These are phyloP conservation scores for Pinus tabuliformis DNA, from an alignment of 75 land plant genomes.

Conservation along the genomic window DNA sequence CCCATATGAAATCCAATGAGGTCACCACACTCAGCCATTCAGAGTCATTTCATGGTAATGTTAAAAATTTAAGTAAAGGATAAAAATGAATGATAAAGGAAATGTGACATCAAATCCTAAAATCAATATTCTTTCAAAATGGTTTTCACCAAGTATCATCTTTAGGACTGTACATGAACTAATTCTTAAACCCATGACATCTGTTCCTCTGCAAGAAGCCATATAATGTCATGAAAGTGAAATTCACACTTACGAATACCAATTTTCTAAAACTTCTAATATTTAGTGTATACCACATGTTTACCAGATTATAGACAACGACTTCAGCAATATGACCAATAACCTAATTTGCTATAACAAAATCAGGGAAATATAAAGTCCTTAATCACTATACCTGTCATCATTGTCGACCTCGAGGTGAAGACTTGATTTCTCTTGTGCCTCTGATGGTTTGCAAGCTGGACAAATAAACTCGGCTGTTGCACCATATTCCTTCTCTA, in stretches of 20 bases:
- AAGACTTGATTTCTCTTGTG: conserved; percentile 1
- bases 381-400: conserved; percentile 6
- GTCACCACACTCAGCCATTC: too few species aligned
- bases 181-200: neutral
- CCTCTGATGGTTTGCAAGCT: conserved; percentile 52
- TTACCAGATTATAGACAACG: neutral
- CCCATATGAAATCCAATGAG: too few species aligned
- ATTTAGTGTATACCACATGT: neutral
- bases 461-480: conserved; percentile 73
- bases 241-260: too few species aligned
- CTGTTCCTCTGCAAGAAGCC: neutral
- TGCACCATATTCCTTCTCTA: conserved; percentile 17
- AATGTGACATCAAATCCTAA: too few species aligned
- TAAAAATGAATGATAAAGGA: too few species aligned
- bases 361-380: neutral
- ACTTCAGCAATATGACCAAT: neutral
- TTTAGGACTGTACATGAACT: neutral
- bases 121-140: too few species aligned
- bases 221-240: too few species aligned
- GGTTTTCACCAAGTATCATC: neutral
- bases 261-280: too few species aligned
- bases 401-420: conserved; percentile 1
- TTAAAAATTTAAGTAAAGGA: too few species aligned
- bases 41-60: too few species aligned
- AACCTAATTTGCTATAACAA: neutral